Base-by-base conservation (phyloP, 371 early-diverging fungal species). In the Mortierella sp. region DNA sequence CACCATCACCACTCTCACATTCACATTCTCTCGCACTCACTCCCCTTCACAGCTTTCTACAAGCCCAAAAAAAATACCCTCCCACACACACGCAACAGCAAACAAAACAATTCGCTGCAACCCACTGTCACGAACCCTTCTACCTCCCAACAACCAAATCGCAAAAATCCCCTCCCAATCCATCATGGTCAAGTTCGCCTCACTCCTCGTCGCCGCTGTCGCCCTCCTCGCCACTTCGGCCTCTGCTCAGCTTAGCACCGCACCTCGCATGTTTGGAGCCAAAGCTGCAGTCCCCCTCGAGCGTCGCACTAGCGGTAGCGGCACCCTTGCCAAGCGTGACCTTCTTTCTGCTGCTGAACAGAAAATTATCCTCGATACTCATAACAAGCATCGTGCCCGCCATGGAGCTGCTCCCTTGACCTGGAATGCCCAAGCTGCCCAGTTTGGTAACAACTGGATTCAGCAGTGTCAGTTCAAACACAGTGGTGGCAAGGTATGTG, bases 371-470 rank as follows among this genome's bases (percentile, higher is more conserved):
- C 72, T 92, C 45, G 80, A 82, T n/a, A 54, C 81, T 19, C 91
- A 91, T 68, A 93, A 93, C 84, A 83, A 89, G 45, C 84, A 78
- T 76, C 91, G 92, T 72, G 86, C 88, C 0, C 85, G 72, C 9
- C 92, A 93, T 75, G 82, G 86, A 24, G 88, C 90, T 31, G 88
- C 90, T 54, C 73, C 90, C 9, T 58, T 93, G 71, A 88, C 74
- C 31, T 93, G 92, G 92, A 89, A 87, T 78, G 68, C 45, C 21
- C 88, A 73, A 11, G 73, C 91, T 13, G 93, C 90, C 38, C 55
- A 38, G 1, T 91, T 88, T 73, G 92, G 91, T 28, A 89, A 90
- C 79, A 87, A 89, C n/a, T 91, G 90, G 90, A 84, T 90, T 72
- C 87, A 89, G 74, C 44, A 48, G 34, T 93, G 92, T 77, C 50